These are phyloP conservation scores for Alternaria sp. DNA, from an alignment of 2,329 filamentous ascomycete genomes.

Conservation along the genomic window DNA sequence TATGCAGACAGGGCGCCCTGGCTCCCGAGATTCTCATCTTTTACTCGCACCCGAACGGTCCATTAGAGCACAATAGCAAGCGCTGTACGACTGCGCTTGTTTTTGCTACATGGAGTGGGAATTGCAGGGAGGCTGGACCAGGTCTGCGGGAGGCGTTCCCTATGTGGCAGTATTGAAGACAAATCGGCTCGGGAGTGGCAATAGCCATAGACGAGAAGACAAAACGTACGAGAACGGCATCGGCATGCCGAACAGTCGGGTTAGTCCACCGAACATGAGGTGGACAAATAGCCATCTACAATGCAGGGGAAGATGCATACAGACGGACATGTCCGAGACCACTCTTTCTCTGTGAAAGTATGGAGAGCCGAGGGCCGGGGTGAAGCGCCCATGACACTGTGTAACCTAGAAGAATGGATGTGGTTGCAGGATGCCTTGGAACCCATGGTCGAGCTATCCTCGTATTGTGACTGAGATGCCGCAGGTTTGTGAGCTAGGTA, in stretches of 20 bases:
- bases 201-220: neutral
- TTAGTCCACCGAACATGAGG: neutral
- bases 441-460: neutral
- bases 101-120: neutral
- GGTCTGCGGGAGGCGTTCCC: neutral
- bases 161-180: neutral
- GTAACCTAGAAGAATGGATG: conserved; percentile 7
- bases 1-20: conserved; percentile 9
- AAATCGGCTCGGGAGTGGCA: neutral
- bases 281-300: neutral
- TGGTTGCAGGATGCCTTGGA: conserved; percentile 9
- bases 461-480: conserved; percentile 16
- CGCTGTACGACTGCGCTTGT: conserved; percentile 3
- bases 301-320: conserved; percentile 7
- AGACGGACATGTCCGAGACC: conserved; percentile 4
- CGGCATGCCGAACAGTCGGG: conserved; percentile 1
- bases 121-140: neutral
- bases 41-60: neutral
- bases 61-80: conserved; percentile 2
- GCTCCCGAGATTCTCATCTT: conserved; percentile 7
- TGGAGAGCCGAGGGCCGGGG: conserved; percentile 8
- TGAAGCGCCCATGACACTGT: conserved; percentile 5
- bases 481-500: conserved; percentile 14
- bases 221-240: neutral
- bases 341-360: neutral